Conservation (phyloP, 1,284 basidiomycete genomes). For the Stereum hirsutum region DNA sequence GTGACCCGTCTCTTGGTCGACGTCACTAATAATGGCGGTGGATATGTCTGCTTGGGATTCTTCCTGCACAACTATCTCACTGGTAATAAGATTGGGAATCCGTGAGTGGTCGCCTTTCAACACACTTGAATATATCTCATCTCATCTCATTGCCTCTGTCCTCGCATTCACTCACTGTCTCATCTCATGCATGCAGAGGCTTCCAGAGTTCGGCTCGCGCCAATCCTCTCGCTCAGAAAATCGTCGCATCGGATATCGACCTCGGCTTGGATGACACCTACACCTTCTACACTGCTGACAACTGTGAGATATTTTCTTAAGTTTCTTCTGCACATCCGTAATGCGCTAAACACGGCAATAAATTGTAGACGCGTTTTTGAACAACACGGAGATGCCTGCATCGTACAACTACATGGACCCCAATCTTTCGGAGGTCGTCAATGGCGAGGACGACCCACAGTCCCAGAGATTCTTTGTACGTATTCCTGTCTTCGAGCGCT, state of each 20-base stretch:
- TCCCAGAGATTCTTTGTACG: slow-evolving; percentile 48
- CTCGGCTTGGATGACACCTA: slow-evolving; percentile 26
- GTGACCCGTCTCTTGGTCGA: slow-evolving; percentile 48
- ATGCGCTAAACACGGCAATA: neutral
- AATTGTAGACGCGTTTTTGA: slow-evolving; percentile 38
- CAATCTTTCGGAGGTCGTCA: slow-evolving; percentile 31
- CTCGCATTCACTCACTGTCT: slow-evolving; percentile 15
- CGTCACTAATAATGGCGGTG: slow-evolving; percentile 53
- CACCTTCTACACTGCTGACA: slow-evolving; percentile 38
- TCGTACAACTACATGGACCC: slow-evolving; percentile 43
- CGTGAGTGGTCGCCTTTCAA: no score
- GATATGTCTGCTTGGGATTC: slow-evolving; percentile 42
- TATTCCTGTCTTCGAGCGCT: slow-evolving; percentile 4
- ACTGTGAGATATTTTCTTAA: slow-evolving; percentile 27
- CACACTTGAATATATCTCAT: no score
- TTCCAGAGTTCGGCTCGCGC: slow-evolving; percentile 44
- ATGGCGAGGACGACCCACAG: slow-evolving; percentile 39
- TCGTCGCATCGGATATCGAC: slow-evolving; percentile 39
- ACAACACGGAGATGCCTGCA: slow-evolving; percentile 35
- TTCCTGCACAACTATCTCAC: slow-evolving; percentile 51
- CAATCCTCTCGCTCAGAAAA: slow-evolving; percentile 47
- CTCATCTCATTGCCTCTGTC: no score
- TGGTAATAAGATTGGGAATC: slow-evolving; percentile 38
- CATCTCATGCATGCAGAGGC: slow-evolving; percentile 24
- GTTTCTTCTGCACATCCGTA: neutral